phyloP scores from a whole-genome alignment of 2,329 filamentous ascomycete genomes.

The Daldinia sp. region DNA sequence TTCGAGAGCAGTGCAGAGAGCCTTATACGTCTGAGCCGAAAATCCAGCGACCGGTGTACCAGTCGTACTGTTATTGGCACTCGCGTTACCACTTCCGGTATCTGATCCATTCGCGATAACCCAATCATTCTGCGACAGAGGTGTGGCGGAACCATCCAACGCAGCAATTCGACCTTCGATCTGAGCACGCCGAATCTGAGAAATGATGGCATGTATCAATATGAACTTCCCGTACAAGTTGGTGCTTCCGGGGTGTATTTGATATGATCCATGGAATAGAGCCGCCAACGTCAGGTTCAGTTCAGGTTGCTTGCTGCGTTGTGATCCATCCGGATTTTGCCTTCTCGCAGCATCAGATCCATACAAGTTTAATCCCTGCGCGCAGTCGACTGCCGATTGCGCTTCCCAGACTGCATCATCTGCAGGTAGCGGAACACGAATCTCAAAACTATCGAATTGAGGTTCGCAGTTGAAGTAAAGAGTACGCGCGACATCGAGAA shows the following conservation, averaged over 20 bases:
- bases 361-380: slow-evolving; percentile 69
- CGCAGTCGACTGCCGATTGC: slow-evolving; percentile 64
- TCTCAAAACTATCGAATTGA: slow-evolving; percentile 69
- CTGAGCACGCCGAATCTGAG: slow-evolving; percentile 62
- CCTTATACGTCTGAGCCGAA: slow-evolving; percentile 57
- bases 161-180: slow-evolving; percentile 51
- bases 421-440: slow-evolving; percentile 72
- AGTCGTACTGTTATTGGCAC: slow-evolving; percentile 56
- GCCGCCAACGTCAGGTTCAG: slow-evolving; percentile 68
- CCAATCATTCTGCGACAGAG: slow-evolving; percentile 67
- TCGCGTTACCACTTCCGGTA: slow-evolving; percentile 51
- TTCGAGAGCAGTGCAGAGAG: slow-evolving; percentile 65
- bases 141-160: slow-evolving; percentile 58
- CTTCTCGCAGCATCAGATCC: slow-evolving; percentile 63
- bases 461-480: slow-evolving; percentile 76
- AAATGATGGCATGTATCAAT: slow-evolving; percentile 72
- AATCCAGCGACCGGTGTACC: slow-evolving; percentile 57
- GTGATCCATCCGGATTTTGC: slow-evolving; percentile 68
- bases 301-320: slow-evolving; percentile 69
- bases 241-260: slow-evolving; percentile 70
- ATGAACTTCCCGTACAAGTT: slow-evolving; percentile 80
- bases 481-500: slow-evolving; percentile 70
- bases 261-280: slow-evolving; percentile 65
- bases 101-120: slow-evolving; percentile 55
- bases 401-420: slow-evolving; percentile 81